Evolutionary conservation across 441 rosid genomes (phyloP), one percentile per base, ranked within the genome.

Genomic region (Arabidopsis hybrid): DNA sequence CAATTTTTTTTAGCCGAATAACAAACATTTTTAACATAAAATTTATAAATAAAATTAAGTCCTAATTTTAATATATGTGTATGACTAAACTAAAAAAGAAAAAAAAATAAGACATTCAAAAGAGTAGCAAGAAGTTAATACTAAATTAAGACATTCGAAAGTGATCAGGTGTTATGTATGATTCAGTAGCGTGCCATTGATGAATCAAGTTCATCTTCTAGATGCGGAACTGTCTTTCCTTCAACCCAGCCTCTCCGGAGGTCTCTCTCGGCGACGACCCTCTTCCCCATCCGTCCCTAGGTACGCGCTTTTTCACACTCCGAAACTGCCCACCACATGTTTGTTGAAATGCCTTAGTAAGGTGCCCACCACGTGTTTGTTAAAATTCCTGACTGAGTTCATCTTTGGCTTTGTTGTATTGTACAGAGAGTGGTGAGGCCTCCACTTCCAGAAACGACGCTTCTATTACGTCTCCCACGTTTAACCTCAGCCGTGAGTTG

Each of bases 401-500:
- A 10, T 62, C 60, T 72, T 62, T 55, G 76, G 87, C 81, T 45
- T n/a, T 72, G 47, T 57, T 81, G 85, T 0, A 66, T 57, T 81
- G 85, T 0, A 65, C 81, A 17, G 93, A 75, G 10, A 46, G 8
- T 45, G 91, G 74, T 21, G 65, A 17, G 60, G 80, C 89, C 14
- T 85, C 97, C 31, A 31, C 79, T 36, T 67, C 87, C 34, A 83
- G 90, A 78, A 60, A 69, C 38, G 74, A 72, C 29, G 71, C 68
- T 17, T 69, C 72, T 52, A 76, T 39, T 34, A 62, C 58, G 11
- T 88, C 94, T 1, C 92, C 91, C 26, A 75, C 74, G 36, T 34
- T 83, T 74, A 84, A 91, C 79, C 87, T 91, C 73, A 73, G 62
- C 56, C 76, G 42, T 31, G 87, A 85, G 71, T 86, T 88, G 79